These are phyloP conservation scores for Chaetomium sp. DNA, from an alignment of 2,329 filamentous ascomycete species.

Conservation along the genomic window DNA sequence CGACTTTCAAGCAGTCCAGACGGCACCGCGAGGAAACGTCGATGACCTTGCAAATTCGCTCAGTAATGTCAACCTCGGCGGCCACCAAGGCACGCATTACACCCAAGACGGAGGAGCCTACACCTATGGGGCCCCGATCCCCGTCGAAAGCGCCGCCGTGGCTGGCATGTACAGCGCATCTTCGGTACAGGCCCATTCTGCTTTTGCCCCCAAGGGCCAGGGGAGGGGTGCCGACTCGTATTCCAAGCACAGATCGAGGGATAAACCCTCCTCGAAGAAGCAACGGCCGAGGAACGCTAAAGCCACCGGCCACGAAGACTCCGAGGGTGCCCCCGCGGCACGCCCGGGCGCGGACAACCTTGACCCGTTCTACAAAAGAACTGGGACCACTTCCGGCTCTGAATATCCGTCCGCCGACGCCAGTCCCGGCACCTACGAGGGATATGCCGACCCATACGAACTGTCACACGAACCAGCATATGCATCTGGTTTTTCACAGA, in stretches of 20 bases:
- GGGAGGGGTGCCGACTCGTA: neutral
- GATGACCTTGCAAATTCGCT: slow-evolving; percentile 17
- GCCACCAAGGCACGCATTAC: slow-evolving; percentile 18
- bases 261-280: slow-evolving; percentile 17
- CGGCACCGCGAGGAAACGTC: slow-evolving; percentile 21
- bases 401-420: neutral
- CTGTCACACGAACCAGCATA: neutral
- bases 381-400: neutral
- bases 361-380: neutral
- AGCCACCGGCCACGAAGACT: neutral
- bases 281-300: neutral
- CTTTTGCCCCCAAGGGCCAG: slow-evolving; percentile 9
- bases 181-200: neutral
- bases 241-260: slow-evolving; percentile 3
- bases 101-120: slow-evolving; percentile 13
- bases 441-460: neutral
- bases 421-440: neutral
- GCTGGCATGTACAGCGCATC: neutral
- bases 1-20: slow-evolving; percentile 11
- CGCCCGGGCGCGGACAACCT: too few species aligned
- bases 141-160: neutral
- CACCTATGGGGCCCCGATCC: slow-evolving; percentile 5
- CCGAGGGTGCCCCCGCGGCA: neutral
- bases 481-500: neutral
- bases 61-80: slow-evolving; percentile 11